Conservation (phyloP, 2,329 filamentous ascomycete species). For the Beauveria rudraprayagi region DNA sequence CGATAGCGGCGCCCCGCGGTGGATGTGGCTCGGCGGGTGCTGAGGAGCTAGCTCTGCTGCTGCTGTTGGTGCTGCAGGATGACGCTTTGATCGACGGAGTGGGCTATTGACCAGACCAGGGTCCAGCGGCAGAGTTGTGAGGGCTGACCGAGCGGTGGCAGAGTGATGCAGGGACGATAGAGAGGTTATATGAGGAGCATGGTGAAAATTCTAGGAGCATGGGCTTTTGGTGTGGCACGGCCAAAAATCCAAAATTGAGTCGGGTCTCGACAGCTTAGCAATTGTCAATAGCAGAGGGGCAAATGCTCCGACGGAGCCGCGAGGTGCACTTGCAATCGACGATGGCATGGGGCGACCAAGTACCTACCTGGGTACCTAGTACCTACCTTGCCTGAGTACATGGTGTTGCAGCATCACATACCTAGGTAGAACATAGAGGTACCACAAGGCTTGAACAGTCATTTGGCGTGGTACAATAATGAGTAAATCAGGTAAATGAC, state of each 20-base stretch:
- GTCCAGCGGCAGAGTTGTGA: neutral
- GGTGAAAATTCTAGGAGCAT: neutral
- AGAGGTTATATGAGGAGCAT: neutral
- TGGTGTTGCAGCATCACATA: neutral
- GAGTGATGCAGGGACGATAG: neutral
- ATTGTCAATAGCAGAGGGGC: neutral
- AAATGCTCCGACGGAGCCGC: slow-evolving; percentile 7
- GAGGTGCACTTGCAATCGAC: slow-evolving; percentile 2
- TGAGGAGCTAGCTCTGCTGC: neutral
- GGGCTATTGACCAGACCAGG: neutral
- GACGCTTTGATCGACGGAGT: neutral
- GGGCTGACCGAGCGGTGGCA: neutral
- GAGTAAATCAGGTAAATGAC: neutral
- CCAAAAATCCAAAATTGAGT: neutral
- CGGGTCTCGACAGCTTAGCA: neutral
- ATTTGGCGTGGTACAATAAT: too few relatives aligned
- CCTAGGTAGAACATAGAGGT: too few relatives aligned
- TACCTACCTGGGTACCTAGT: neutral
- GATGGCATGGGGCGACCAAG: neutral
- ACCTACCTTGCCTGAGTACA: neutral
- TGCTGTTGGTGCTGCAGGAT: neutral
- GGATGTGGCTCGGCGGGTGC: slow-evolving; percentile 4
- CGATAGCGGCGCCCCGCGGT: slow-evolving; percentile 9
- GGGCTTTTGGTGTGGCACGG: neutral
- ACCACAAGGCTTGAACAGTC: too few relatives aligned